Evolutionary conservation across 2,329 filamentous ascomycete species (phyloP), one percentile per base, ranked within the genome.

Genomic region (Arthrobotrys musiformis): DNA sequence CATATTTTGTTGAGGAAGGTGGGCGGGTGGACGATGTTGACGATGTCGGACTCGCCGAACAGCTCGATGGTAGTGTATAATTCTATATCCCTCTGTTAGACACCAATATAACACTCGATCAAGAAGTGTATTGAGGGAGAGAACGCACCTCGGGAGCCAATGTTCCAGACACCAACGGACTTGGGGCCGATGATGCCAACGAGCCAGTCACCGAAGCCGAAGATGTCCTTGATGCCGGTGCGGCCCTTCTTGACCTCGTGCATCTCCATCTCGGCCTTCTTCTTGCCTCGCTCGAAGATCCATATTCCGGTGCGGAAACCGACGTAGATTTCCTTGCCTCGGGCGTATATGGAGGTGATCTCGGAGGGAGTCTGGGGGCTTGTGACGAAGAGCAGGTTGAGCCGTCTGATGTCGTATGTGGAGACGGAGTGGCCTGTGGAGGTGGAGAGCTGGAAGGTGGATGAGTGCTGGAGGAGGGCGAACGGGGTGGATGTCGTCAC

Each of bases 361-460:
- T 89, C 86, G 79, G 89, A 88, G 1, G 93, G 93, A 0, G 94
- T 97, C 83, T 97, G 92, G 0, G 96, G 95, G 62, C 93, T 88
- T 19, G 93, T 97, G 77, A 99, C 89, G 84, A 99, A 99, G 81
- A 98, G 90, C 60, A 99, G 89, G 81, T 96, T 94, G 78, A 99
- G 88, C 81, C 91, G 90, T 83, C 92, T 93, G 78, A 99, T 86
- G 83, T 99, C 95, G 85, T 99, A 99, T 0, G 95, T 99, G 84
- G 99, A 95, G 54, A 99, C 88, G 74, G 91, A 93, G 81, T 90
- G 89, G 79, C 94, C 95, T 78, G 96, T 92, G 0, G 93, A 98
- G 30, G 95, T 99, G 35, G 95, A 98, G 84, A 99, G 93, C 83
- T 99, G 95, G 82, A 97, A 99, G 2, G 93, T 97, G 0, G 93